Conservation (phyloP, 140 eudicot genomes). For the Flaveria floridana region DNA sequence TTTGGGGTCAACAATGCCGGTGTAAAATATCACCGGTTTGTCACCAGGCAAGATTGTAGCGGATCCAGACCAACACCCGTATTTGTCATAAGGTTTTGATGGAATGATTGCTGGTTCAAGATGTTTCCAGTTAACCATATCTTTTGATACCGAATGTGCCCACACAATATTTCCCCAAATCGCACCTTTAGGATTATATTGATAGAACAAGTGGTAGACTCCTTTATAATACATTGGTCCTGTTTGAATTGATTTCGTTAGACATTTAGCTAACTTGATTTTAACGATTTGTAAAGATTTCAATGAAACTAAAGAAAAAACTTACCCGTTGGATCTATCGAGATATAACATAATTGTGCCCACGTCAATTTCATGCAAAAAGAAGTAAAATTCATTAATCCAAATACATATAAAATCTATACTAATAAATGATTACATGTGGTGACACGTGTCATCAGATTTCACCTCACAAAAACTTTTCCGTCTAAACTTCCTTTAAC, state of each 20-base stretch:
- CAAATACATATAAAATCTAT: neutral
- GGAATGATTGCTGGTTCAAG: constrained; percentile 49
- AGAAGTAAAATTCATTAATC: neutral
- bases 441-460: no score
- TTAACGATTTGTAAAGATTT: neutral
- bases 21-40: constrained; percentile 57
- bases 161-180: constrained; percentile 67
- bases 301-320: neutral
- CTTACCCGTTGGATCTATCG: constrained; percentile 58
- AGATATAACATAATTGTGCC: neutral
- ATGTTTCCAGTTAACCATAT: constrained; percentile 53
- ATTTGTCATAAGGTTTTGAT: constrained; percentile 46
- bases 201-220: constrained; percentile 62
- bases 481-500: no score
- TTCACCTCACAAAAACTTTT: no score
- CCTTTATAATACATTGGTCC: constrained; percentile 68
- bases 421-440: no score
- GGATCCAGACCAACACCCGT: constrained; percentile 79
- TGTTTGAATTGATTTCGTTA: constrained; percentile 27
- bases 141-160: constrained; percentile 72
- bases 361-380: constrained; percentile 20
- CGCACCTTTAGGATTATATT: constrained; percentile 60
- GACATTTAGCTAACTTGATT: neutral
- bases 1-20: constrained; percentile 43
- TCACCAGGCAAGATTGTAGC: constrained; percentile 61